A percentile compares a stretch with the other conserved stretches of the same genome.
Evolutionary conservation across 306 rosid genomes (phyloP).

Genomic region (Astragalus membranaceus): DNA sequence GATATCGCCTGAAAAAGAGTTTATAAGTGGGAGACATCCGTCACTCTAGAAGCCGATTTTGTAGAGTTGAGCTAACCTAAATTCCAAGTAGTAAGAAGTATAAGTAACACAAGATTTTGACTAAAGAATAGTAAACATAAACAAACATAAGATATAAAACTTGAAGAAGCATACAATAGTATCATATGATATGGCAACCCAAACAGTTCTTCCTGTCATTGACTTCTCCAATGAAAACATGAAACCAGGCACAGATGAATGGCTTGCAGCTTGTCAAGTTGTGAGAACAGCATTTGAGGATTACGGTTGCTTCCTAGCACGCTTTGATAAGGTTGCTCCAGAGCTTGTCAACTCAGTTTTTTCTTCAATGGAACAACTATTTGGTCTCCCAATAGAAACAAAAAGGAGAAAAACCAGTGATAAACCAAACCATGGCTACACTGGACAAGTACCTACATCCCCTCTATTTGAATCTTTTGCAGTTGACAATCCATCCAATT

Average conservation of each 20-base stretch:
- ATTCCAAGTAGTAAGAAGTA: too few species aligned
- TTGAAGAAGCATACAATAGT: too few species aligned
- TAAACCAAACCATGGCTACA: constrained; percentile 19
- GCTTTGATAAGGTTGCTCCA: neutral
- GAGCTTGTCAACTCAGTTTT: neutral
- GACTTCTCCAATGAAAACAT: neutral
- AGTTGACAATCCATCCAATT: neutral
- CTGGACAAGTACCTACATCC: neutral
- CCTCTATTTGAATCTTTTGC: constrained; percentile 27
- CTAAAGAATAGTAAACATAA: too few species aligned
- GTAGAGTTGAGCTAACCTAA: too few species aligned
- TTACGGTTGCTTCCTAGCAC: constrained; percentile 19
- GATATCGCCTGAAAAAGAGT: too few species aligned
- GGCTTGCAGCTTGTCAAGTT: constrained; percentile 1
- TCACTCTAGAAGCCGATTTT: too few species aligned
- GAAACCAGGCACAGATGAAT: constrained; percentile 16
- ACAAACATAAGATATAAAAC: too few species aligned
- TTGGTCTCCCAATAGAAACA: constrained; percentile 12
- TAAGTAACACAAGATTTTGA: too few species aligned
- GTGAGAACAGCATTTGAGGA: constrained; percentile 27
- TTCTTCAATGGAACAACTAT: neutral
- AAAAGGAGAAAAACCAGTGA: constrained; percentile 18
- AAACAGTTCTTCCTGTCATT: neutral
- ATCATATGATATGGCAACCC: neutral
- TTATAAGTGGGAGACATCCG: too few species aligned